These are phyloP conservation scores for Erigeron canadensis DNA, from an alignment of 129 eudicot species.

Conservation along the genomic window DNA sequence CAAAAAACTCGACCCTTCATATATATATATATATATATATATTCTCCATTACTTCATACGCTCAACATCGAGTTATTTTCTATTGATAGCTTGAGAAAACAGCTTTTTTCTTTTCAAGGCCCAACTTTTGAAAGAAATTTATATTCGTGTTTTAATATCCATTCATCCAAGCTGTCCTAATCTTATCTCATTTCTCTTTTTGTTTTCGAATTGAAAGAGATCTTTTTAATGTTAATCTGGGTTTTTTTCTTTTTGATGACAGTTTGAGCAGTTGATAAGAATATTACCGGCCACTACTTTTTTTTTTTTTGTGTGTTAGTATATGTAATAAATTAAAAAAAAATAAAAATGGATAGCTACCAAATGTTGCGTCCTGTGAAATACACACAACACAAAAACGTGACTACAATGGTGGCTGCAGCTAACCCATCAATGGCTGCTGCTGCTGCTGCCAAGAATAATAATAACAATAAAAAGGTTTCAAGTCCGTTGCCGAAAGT, in stretches of 20 bases:
- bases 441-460: too few relatives aligned
- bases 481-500: conserved; percentile 32
- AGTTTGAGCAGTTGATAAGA: too few relatives aligned
- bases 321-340: not conserved
- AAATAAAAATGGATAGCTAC: conserved; percentile 40
- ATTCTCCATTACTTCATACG: too few relatives aligned
- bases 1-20: too few relatives aligned
- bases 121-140: conserved; percentile 32
- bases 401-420: conserved; percentile 37
- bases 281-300: too few relatives aligned
- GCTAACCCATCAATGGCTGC: conserved; percentile 17
- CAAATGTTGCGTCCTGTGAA: conserved; percentile 60
- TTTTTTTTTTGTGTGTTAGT: too few relatives aligned
- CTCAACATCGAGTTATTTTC: too few relatives aligned
- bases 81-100: not conserved
- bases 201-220: not conserved
- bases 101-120: conserved; percentile 21
- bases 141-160: conserved; percentile 22
- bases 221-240: too few relatives aligned
- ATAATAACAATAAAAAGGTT: conserved; percentile 17
- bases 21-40: too few relatives aligned
- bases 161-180: not conserved
- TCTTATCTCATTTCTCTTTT: not conserved
- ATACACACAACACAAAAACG: conserved; percentile 62
- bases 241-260: conserved; percentile 14